Evolutionary conservation across 2,329 filamentous ascomycete species (phyloP).

Genomic region (Fusarium subglutinans): DNA sequence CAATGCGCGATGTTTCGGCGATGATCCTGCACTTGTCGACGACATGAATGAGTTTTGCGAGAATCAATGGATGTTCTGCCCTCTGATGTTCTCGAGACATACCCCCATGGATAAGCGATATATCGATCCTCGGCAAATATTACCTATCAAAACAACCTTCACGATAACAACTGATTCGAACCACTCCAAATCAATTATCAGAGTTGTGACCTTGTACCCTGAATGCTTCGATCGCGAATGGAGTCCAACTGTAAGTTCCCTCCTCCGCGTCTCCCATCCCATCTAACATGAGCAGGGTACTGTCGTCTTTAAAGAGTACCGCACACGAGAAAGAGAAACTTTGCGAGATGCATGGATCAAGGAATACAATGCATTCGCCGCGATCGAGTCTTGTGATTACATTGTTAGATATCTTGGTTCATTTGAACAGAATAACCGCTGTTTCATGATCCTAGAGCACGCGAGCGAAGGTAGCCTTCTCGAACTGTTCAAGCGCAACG

Average conservation of each 20-base stretch:
- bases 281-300: background rate
- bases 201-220: background rate
- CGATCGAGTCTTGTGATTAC: slow-evolving; percentile 4
- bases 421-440: slow-evolving; percentile 11
- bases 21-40: background rate
- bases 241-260: background rate
- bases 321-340: background rate
- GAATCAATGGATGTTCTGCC: slow-evolving; percentile 23
- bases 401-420: slow-evolving; percentile 23
- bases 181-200: background rate
- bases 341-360: slow-evolving; percentile 1
- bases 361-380: slow-evolving; percentile 3
- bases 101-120: background rate
- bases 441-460: slow-evolving; percentile 16
- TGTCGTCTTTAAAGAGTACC: slow-evolving; percentile 25
- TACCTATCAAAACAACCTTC: slow-evolving; percentile 3
- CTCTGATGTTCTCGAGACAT: background rate
- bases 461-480: slow-evolving; percentile 4
- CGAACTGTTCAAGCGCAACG: background rate
- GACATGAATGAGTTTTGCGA: background rate
- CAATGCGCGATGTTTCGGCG: background rate
- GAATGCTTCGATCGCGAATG: slow-evolving; percentile 1
- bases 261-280: background rate
- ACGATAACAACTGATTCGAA: background rate
- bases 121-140: background rate